A percentile compares a stretch with the other conserved stretches of the same genome.
Conservation (phyloP, 495 filamentous ascomycete species). For the Echria macrotheca region DNA sequence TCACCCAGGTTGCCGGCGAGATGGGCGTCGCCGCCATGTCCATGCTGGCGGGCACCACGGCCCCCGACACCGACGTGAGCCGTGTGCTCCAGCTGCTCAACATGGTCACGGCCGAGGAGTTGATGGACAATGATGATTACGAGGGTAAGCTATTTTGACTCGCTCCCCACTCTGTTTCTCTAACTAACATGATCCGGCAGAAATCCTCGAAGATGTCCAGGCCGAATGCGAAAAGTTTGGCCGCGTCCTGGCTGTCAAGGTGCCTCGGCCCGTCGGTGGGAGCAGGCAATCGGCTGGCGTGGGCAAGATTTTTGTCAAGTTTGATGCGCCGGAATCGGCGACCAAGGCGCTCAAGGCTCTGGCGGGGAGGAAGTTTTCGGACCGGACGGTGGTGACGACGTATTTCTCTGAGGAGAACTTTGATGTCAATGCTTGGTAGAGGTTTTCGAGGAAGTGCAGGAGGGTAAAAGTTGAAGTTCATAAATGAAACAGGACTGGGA, state of each 20-base stretch:
- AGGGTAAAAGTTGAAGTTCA: too few species aligned
- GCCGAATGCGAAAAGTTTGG: constrained; percentile 94
- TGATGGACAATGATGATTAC: constrained; percentile 90
- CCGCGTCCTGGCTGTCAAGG: constrained; percentile 74
- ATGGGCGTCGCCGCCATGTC: constrained; percentile 98
- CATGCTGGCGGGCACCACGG: constrained; percentile 92
- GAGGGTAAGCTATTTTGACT: constrained; percentile 76
- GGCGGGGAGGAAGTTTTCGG: constrained; percentile 90
- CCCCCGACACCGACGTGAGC: constrained; percentile 64
- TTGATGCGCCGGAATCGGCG: constrained; percentile 70
- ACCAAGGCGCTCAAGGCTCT: constrained; percentile 77
- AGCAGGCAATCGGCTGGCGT: constrained; percentile 81
- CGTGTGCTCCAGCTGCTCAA: constrained; percentile 89
- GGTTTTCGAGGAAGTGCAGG: not conserved
- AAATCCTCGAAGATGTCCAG: constrained; percentile 88
- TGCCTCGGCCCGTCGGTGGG: constrained; percentile 78
- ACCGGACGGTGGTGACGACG: constrained; percentile 91
- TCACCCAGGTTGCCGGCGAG: constrained; percentile 84
- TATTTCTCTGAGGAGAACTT: constrained; percentile 92
- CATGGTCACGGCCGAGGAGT: constrained; percentile 95
- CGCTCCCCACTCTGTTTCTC: too few species aligned
- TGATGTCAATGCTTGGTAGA: constrained; percentile 70
- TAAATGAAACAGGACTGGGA: too few species aligned
- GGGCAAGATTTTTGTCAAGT: constrained; percentile 97
- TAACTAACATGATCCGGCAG: constrained; percentile 39